phyloP scores from a whole-genome alignment of 192 early-diverging fungal species.

The Piromyces finnis region DNA sequence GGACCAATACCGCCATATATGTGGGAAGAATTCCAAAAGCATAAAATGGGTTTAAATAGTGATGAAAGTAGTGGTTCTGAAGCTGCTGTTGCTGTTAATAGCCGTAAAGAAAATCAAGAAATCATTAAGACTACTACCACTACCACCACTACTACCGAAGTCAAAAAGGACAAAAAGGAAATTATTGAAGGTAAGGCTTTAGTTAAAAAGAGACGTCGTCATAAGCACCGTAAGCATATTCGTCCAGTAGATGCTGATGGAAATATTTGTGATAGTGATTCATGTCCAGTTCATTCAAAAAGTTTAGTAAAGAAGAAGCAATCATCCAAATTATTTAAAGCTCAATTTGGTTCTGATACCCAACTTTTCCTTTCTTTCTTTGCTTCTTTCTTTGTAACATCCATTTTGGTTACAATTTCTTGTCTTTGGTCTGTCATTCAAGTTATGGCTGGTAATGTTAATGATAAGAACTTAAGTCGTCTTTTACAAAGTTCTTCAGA shows the following conservation, averaged over 20 bases:
- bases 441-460: background rate
- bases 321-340: background rate
- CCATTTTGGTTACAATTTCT: background rate
- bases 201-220: background rate
- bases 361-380: background rate
- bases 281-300: background rate
- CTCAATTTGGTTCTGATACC: background rate
- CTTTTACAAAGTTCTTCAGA: background rate
- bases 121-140: background rate
- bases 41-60: background rate
- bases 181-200: background rate
- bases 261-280: background rate
- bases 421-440: background rate
- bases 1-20: background rate
- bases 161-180: background rate
- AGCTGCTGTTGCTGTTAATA: background rate
- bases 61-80: background rate
- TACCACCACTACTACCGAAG: background rate
- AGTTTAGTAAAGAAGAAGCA: background rate
- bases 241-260: background rate
- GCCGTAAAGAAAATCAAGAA: background rate
- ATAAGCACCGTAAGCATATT: background rate
- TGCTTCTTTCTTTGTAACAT: background rate
- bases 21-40: background rate
- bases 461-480: background rate